These are phyloP conservation scores for Paramecium octaurelia DNA, from an alignment of 73 alveolate genomes.

Conservation along the genomic window DNA sequence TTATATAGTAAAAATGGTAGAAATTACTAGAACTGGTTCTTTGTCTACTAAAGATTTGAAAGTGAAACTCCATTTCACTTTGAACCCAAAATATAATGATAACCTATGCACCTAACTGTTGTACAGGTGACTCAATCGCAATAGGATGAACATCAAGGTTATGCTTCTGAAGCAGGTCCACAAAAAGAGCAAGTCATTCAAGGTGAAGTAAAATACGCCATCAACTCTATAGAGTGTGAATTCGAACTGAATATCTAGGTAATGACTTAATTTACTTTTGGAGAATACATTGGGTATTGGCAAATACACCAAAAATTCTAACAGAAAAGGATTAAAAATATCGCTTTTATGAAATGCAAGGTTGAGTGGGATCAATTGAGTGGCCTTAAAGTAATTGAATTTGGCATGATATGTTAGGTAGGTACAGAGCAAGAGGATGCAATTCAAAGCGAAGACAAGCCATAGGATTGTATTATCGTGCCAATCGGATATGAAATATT, in stretches of 20 bases:
- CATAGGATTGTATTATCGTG: not conserved
- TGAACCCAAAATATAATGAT: not conserved
- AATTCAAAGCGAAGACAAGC: not conserved
- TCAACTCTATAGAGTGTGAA: not conserved
- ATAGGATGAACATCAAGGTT: not conserved
- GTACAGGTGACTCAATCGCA: not conserved
- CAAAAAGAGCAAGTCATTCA: not conserved
- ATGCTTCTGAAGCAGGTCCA: not conserved
- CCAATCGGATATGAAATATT: not conserved
- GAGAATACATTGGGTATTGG: not conserved
- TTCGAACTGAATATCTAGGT: not conserved
- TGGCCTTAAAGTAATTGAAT: not conserved
- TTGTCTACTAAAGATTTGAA: not conserved
- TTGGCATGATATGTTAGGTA: not conserved
- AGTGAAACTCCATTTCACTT: not conserved
- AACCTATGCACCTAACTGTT: not conserved
- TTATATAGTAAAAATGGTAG: not conserved
- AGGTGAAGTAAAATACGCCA: not conserved
- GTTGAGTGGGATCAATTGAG: not conserved
- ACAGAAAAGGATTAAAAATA: not conserved
- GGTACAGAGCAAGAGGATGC: not conserved
- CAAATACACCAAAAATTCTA: not conserved
- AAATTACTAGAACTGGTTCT: not conserved
- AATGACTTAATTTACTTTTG: not conserved
- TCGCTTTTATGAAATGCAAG: not conserved